phyloP scores from a whole-genome alignment of 306 rosid species.

The Comarum palustre region DNA sequence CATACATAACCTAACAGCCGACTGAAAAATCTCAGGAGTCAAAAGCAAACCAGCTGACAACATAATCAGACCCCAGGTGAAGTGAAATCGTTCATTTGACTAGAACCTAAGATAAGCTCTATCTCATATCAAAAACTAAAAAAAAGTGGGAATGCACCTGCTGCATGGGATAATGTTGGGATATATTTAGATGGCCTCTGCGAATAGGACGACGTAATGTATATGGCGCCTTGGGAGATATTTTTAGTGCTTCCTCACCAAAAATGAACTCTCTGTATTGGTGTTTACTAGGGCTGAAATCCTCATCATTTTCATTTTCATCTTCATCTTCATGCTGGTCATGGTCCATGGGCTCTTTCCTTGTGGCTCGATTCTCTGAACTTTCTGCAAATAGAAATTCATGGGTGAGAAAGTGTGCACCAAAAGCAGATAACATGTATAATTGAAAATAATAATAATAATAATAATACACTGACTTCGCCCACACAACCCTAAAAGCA shows the following conservation, averaged over 20 bases:
- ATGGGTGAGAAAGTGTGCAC: conserved; percentile 19
- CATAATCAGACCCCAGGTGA: conserved; percentile 12
- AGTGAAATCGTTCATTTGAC: conserved; percentile 12
- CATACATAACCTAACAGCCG: neutral
- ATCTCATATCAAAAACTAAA: conserved; percentile 6
- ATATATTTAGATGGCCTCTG: conserved; percentile 89
- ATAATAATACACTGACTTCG: neutral
- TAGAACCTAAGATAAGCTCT: neutral
- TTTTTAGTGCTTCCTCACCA: conserved; percentile 86
- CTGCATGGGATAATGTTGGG: conserved; percentile 84
- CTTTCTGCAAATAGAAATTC: conserved; percentile 41
- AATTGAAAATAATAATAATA: conserved; percentile 14
- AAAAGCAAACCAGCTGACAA: neutral
- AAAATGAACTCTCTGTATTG: conserved; percentile 58
- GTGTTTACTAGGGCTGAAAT: conserved; percentile 31
- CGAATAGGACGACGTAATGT: conserved; percentile 86
- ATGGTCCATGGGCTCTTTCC: conserved; percentile 40
- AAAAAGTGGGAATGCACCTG: conserved; percentile 53
- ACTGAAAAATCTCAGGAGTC: neutral
- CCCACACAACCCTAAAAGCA: neutral
- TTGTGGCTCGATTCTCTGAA: conserved; percentile 36
- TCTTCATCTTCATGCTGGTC: conserved; percentile 47
- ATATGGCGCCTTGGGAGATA: conserved; percentile 69
- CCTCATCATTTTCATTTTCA: conserved; percentile 48
- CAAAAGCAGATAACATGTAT: conserved; percentile 31